Evolutionary conservation across 2,329 filamentous ascomycete species (phyloP).

Genomic region (Penicillium verrucosum): DNA sequence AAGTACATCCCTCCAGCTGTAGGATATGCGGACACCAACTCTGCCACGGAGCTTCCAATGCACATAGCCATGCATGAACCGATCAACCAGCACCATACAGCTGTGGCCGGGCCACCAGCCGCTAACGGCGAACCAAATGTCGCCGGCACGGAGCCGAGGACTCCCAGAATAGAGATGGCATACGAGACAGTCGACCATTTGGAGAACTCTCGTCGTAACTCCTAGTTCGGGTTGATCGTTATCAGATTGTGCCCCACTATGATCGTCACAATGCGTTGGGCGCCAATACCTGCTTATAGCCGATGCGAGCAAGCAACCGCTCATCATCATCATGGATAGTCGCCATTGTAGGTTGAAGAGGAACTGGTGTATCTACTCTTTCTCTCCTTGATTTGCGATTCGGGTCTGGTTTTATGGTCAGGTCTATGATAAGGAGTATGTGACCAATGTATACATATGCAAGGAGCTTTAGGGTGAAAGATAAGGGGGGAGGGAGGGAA

Average conservation of each 20-base stretch:
- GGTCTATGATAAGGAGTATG: slow-evolving; percentile 9
- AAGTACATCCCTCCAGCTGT: slow-evolving; percentile 68
- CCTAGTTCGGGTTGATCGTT: slow-evolving; percentile 39
- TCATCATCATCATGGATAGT: slow-evolving; percentile 57
- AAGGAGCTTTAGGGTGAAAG: slow-evolving; percentile 4
- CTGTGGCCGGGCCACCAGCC: slow-evolving; percentile 60
- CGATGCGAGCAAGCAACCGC: slow-evolving; percentile 58
- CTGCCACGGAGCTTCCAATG: slow-evolving; percentile 63
- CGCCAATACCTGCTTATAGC: slow-evolving; percentile 58
- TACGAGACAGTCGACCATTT: slow-evolving; percentile 66
- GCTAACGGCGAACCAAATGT: slow-evolving; percentile 59
- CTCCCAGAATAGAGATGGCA: slow-evolving; percentile 63
- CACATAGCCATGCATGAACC: slow-evolving; percentile 63
- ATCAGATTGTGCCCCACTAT: slow-evolving; percentile 9
- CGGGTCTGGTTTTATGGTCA: slow-evolving; percentile 13
- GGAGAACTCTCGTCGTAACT: slow-evolving; percentile 61
- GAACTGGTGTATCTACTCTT: neutral
- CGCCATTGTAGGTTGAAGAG: slow-evolving; percentile 31
- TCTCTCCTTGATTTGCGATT: slow-evolving; percentile 8
- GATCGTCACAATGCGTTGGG: slow-evolving; percentile 1
- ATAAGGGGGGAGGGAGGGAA: slow-evolving; percentile 1
- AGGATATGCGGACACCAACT: slow-evolving; percentile 64
- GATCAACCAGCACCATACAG: slow-evolving; percentile 64
- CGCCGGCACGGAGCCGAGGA: slow-evolving; percentile 63
- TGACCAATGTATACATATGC: neutral